Percentiles rank a stretch among this genome's conserved stretches.
These are phyloP conservation scores for Lentinus brumalis DNA, from an alignment of 768 basidiomycete genomes.

Conservation along the genomic window DNA sequence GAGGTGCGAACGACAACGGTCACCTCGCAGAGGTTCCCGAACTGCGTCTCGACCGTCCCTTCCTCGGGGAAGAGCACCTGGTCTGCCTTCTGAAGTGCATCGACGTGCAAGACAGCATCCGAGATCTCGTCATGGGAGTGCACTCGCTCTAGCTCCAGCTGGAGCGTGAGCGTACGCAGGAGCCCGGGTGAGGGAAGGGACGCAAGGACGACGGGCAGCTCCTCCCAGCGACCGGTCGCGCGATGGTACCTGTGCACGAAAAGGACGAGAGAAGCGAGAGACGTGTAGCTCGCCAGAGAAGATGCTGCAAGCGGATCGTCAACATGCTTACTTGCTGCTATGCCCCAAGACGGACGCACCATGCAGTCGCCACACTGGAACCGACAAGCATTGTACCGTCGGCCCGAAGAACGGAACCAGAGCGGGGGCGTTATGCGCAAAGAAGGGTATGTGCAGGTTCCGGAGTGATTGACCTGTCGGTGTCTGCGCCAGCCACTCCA, in stretches of 20 bases:
- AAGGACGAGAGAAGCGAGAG: slow-evolving; percentile 5
- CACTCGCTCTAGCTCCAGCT: background rate
- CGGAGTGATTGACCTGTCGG: background rate
- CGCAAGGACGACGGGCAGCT: background rate
- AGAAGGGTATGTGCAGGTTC: slow-evolving; percentile 1
- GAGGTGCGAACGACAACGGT: background rate
- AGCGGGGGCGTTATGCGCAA: slow-evolving; percentile 5
- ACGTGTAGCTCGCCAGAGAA: background rate
- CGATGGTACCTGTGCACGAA: background rate
- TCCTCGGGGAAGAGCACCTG: background rate
- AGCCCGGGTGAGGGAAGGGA: background rate
- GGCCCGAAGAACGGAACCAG: slow-evolving; percentile 1
- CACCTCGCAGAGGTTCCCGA: background rate
- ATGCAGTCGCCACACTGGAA: slow-evolving; percentile 1
- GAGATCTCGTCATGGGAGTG: background rate
- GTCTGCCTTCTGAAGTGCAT: background rate
- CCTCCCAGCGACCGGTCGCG: background rate
- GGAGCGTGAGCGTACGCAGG: background rate
- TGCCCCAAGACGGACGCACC: background rate
- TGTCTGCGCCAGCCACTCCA: slow-evolving; percentile 9
- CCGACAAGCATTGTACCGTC: background rate
- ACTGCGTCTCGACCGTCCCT: background rate
- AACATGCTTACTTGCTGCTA: background rate
- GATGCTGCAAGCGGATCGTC: background rate
- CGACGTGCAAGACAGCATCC: background rate